These are phyloP conservation scores for Didymella keratinophila DNA, from an alignment of 2,329 filamentous ascomycete species.

Conservation along the genomic window DNA sequence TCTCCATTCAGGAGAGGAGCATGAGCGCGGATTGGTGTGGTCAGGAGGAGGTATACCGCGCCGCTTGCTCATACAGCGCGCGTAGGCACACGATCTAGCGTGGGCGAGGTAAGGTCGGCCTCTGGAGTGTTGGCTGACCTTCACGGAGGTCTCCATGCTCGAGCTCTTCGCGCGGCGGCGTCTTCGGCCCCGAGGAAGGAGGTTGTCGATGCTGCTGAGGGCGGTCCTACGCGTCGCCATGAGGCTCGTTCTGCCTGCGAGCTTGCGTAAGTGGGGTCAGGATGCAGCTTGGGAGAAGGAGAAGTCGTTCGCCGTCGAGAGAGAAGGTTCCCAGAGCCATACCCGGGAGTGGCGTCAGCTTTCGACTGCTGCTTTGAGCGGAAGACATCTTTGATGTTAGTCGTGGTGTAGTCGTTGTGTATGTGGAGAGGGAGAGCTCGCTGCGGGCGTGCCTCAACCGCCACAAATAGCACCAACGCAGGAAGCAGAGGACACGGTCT, in stretches of 20 bases:
- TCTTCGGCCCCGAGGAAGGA: not conserved
- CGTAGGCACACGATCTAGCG: not conserved
- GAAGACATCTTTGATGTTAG: not conserved
- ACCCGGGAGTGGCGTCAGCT: not conserved
- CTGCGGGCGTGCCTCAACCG: not conserved
- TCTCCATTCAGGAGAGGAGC: not conserved
- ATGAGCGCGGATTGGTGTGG: not conserved
- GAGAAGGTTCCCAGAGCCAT: not conserved
- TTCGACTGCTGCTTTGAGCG: not conserved
- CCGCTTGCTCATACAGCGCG: not conserved
- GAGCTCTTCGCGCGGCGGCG: not conserved
- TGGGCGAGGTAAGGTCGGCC: not conserved
- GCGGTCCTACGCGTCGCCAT: not conserved
- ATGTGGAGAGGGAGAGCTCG: constrained; percentile 2
- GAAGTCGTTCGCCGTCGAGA: not conserved
- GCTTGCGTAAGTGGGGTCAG: not conserved
- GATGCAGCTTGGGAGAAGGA: not conserved
- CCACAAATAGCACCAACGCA: constrained; percentile 9
- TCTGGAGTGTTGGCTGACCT: not conserved
- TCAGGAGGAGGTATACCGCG: not conserved
- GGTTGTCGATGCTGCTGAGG: not conserved
- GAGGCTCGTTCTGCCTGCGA: not conserved
- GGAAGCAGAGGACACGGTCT: not conserved
- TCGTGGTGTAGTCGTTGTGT: constrained; percentile 3
- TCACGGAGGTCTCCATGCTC: not conserved